phyloP scores from a whole-genome alignment of 164 flowering plant species.

The Vitis labrusca region DNA sequence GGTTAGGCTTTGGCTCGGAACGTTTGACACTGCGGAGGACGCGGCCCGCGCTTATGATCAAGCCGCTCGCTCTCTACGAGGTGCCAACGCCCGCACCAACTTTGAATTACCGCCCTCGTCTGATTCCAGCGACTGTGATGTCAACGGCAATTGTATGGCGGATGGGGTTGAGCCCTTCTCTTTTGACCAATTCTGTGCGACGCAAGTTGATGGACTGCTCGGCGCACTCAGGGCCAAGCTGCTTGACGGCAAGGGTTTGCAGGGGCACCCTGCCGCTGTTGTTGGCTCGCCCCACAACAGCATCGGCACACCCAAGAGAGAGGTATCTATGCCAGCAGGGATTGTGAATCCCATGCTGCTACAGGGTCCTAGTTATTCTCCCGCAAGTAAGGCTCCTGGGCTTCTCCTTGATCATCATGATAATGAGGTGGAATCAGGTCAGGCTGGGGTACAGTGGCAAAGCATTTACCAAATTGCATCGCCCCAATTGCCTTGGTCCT shows the following conservation, averaged over 20 bases:
- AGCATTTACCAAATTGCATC: neutral
- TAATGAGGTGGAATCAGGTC: neutral
- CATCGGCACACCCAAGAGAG: neutral
- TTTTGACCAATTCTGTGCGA: constrained; percentile 31
- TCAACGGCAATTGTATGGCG: neutral
- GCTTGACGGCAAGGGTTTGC: constrained; percentile 22
- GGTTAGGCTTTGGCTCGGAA: constrained; percentile 44
- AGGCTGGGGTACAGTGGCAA: neutral
- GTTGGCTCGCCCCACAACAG: neutral
- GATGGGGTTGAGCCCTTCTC: constrained; percentile 33
- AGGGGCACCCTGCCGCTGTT: neutral
- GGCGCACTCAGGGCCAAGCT: constrained; percentile 36
- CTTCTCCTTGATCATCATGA: too few species aligned
- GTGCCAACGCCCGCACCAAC: constrained; percentile 44
- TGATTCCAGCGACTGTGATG: neutral
- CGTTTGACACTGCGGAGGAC: constrained; percentile 41
- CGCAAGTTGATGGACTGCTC: constrained; percentile 22
- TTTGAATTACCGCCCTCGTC: constrained; percentile 27
- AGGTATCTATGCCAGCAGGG: neutral
- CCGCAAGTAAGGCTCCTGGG: too few species aligned
- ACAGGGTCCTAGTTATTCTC: too few species aligned
- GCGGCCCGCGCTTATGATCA: constrained; percentile 40
- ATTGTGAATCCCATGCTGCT: too few species aligned
- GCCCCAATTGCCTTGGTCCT: constrained; percentile 5
- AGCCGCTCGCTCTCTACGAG: constrained; percentile 38